Base-by-base conservation (phyloP, 2,329 filamentous ascomycete species). In the Microsporum ferrugineum region DNA sequence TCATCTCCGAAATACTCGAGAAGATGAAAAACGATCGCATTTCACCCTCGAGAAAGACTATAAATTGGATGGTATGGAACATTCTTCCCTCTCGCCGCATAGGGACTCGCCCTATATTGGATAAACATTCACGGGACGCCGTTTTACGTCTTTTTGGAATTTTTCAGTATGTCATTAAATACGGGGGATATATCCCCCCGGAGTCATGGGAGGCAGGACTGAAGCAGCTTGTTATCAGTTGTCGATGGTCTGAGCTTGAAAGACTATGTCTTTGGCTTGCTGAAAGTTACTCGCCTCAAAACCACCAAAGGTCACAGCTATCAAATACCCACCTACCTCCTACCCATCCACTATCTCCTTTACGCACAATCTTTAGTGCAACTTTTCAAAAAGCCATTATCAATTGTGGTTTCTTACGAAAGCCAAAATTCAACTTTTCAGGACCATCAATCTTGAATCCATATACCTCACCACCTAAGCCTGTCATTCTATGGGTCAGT, bases 181-280 rank as follows among this genome's bases (percentile, higher is more conserved):
- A 70, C 43, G 78, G 77, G 17, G 71, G 72, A 60, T 65, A 71
- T 60, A 72, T 82, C 29, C 73, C 72, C 27, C 71, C 75, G 2
- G 70, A 64, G 31, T 67, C 74, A 14, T 88, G 84, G 85, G 71
- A 73, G 55, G 83, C 86, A 67, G 73, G 85, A 7, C 67, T 87
- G 47, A 81, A 81, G 53, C 78, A 84, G 33, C 77, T 82, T 53
- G 85, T 84, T 2, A 85, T 84, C 80, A 69, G 73, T 6, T 74
- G 78, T 5, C 75, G 77, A 14, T 78, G 83, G 67, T 68, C 77
- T 12, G 79, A 82, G 36, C 71, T 86, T 5, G 75, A 77, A 62
- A 76, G 76, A 27, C 72, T 85, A 31, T 74, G 79, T 10, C 65
- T 80, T 49, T 81, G 77, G 81, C 75, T 87, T 2, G 74, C 76